Conservation (phyloP, 306 rosid species). For the Coriaria nepalensis region DNA sequence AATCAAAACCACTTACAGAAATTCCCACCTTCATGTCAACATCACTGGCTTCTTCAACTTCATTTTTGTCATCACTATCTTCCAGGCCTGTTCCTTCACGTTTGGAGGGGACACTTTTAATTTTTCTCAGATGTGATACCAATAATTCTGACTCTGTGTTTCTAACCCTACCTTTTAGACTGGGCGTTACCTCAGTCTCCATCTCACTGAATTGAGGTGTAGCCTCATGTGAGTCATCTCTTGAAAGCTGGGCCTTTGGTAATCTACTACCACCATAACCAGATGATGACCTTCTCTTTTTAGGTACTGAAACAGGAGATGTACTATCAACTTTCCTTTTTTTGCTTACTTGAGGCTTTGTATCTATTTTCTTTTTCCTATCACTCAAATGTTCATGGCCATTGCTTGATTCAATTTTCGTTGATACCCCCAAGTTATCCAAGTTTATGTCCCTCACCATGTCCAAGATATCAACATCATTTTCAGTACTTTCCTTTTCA, state of each 20-base stretch:
- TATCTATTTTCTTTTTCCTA: slow-evolving; percentile 26
- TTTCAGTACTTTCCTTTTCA: slow-evolving; percentile 39
- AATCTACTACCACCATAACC: slow-evolving; percentile 31
- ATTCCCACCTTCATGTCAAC: slow-evolving; percentile 33
- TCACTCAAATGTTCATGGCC: slow-evolving; percentile 48
- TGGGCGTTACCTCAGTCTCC: slow-evolving; percentile 24
- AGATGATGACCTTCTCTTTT: slow-evolving; percentile 44
- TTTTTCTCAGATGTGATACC: slow-evolving; percentile 32
- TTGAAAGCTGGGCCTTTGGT: slow-evolving; percentile 28
- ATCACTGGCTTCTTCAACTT: slow-evolving; percentile 33
- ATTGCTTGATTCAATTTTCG: slow-evolving; percentile 57
- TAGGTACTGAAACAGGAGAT: slow-evolving; percentile 39
- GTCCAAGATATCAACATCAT: slow-evolving; percentile 47
- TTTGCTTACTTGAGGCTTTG: slow-evolving; percentile 20
- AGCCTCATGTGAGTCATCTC: slow-evolving; percentile 20
- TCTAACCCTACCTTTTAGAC: slow-evolving; percentile 24
- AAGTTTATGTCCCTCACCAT: slow-evolving; percentile 62
- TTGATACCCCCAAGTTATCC: slow-evolving; percentile 43
- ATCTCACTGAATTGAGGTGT: slow-evolving; percentile 12
- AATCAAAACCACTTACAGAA: background rate
- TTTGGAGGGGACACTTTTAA: slow-evolving; percentile 24
- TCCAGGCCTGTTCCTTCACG: slow-evolving; percentile 28
- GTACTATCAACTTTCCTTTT: slow-evolving; percentile 49
- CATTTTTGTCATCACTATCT: slow-evolving; percentile 28
- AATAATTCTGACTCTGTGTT: slow-evolving; percentile 34